A percentile compares a stretch with the other conserved stretches of the same genome.
Evolutionary conservation across 345 rosid genomes (phyloP).

Genomic region (Isatis tinctoria): DNA sequence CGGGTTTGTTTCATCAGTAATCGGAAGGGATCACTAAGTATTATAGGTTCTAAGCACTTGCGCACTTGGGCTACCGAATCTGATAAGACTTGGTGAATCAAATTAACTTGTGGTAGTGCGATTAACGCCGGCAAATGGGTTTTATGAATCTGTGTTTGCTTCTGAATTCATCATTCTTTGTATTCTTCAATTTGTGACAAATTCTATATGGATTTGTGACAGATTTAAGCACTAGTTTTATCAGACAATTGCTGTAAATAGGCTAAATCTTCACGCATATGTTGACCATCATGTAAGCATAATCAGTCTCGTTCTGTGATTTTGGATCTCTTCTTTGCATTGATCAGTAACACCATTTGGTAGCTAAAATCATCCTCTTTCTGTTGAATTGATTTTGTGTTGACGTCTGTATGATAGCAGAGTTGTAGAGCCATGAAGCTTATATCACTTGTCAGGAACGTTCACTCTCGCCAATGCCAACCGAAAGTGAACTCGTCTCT

Average conservation of each 20-base stretch:
- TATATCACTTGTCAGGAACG: constrained; percentile 18
- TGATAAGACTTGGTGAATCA: not conserved
- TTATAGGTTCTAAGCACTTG: not conserved
- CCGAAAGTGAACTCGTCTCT: not conserved
- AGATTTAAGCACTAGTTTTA: not conserved
- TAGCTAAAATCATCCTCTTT: not conserved
- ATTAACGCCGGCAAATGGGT: too few species aligned
- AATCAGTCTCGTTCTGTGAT: not conserved
- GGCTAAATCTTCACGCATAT: not conserved
- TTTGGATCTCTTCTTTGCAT: not conserved
- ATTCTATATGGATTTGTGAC: not conserved
- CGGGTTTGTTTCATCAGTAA: not conserved
- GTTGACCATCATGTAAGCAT: not conserved
- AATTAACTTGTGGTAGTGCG: too few species aligned
- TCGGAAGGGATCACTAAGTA: not conserved
- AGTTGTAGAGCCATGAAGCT: constrained; percentile 32
- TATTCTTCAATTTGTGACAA: not conserved
- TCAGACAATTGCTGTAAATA: not conserved
- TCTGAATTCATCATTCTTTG: not conserved
- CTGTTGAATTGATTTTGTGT: constrained; percentile 9
- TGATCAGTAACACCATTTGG: not conserved
- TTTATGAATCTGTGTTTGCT: too few species aligned
- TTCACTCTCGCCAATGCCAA: constrained; percentile 18
- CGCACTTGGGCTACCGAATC: not conserved
- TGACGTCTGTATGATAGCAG: constrained; percentile 13